Conservation (phyloP, 805 yeast genomes). For the Saccharomycopsis synnaedendra region DNA sequence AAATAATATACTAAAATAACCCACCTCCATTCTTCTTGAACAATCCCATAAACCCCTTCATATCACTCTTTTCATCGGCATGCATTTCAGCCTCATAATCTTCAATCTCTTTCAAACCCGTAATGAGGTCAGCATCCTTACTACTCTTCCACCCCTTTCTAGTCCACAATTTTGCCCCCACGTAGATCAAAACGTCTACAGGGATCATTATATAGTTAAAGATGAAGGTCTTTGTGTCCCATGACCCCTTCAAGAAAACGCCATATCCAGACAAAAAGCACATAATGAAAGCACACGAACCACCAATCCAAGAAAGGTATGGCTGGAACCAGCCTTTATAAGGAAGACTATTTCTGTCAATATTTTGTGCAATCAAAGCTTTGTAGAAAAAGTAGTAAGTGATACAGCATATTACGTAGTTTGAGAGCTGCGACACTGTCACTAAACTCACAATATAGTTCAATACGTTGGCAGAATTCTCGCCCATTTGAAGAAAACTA, state of each 20-base stretch:
- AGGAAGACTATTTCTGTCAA: slow-evolving; percentile 28
- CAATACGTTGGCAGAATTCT: slow-evolving; percentile 49
- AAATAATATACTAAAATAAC: too few species aligned
- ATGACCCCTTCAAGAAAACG: slow-evolving; percentile 55
- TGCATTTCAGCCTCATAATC: slow-evolving; percentile 33
- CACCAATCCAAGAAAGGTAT: slow-evolving; percentile 39
- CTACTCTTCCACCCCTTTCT: slow-evolving; percentile 35
- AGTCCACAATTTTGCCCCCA: slow-evolving; percentile 41
- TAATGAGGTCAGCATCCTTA: slow-evolving; percentile 38
- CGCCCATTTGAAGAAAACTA: slow-evolving; percentile 53
- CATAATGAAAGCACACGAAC: slow-evolving; percentile 37
- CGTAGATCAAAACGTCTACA: slow-evolving; percentile 34
- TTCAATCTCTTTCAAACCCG: slow-evolving; percentile 47
- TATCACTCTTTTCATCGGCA: not conserved
- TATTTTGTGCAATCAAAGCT: slow-evolving; percentile 43
- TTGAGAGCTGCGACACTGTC: slow-evolving; percentile 57
- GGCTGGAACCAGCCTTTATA: slow-evolving; percentile 52
- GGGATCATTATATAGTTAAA: slow-evolving; percentile 68
- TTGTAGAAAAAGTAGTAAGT: slow-evolving; percentile 53
- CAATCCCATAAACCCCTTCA: too few species aligned
- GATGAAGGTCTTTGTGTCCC: slow-evolving; percentile 52
- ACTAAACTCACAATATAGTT: slow-evolving; percentile 64
- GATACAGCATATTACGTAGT: slow-evolving; percentile 43
- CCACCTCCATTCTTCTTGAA: too few species aligned
- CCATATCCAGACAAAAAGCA: slow-evolving; percentile 55